Evolutionary conservation across 2,329 filamentous ascomycete species (phyloP).

Genomic region (Pestalotiopsis sp.): DNA sequence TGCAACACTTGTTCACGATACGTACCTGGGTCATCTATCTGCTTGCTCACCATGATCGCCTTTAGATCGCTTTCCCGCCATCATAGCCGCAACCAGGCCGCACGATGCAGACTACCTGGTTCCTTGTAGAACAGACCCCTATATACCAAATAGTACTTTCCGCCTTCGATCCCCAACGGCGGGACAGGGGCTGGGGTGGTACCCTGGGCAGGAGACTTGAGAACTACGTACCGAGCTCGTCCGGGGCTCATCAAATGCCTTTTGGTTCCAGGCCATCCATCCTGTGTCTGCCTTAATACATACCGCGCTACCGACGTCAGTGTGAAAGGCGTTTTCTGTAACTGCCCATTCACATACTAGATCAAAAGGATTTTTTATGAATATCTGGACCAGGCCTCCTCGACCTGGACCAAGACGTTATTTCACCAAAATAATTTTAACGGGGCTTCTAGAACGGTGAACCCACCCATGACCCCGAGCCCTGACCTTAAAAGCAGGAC

Average conservation of each 20-base stretch:
- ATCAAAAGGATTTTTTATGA: neutral
- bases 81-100: neutral
- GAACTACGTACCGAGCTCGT: neutral
- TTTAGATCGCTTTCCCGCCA: constrained; percentile 1
- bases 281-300: neutral
- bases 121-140: neutral
- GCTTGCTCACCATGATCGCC: neutral
- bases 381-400: neutral
- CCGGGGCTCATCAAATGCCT: neutral
- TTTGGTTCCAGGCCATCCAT: neutral
- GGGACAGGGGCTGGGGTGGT: neutral
- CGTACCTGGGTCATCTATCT: neutral
- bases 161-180: neutral
- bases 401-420: neutral
- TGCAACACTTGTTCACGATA: neutral
- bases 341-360: neutral
- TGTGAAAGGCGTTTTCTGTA: neutral
- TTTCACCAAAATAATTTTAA: neutral
- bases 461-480: neutral
- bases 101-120: neutral
- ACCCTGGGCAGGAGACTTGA: neutral
- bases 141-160: neutral
- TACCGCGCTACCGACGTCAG: neutral
- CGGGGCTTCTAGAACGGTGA: neutral
- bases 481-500: neutral